phyloP scores from a whole-genome alignment of 257 asterid genomes.

The Thymus mandschuricus region DNA sequence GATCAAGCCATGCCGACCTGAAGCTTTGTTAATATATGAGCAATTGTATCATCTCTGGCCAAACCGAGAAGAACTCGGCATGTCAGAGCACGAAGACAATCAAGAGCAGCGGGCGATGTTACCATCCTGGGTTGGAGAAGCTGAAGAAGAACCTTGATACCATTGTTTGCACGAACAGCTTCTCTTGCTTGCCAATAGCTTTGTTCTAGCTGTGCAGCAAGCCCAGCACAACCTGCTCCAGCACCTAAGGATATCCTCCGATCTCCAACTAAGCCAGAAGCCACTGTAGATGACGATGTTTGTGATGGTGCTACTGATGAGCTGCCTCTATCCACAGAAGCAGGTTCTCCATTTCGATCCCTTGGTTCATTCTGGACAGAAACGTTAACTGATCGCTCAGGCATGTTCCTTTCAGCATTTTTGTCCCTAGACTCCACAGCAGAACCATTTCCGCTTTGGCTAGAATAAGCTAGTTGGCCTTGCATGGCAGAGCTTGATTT shows the following conservation, averaged over 20 bases:
- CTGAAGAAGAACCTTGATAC: constrained; percentile 96
- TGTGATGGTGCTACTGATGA: constrained; percentile 50
- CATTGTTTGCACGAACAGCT: constrained; percentile 97
- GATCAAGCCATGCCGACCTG: constrained; percentile 57
- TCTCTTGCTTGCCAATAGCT: constrained; percentile 95
- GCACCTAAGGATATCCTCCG: constrained; percentile 89
- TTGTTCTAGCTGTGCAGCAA: constrained; percentile 98
- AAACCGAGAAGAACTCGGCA: constrained; percentile 99
- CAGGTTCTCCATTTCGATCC: constrained; percentile 71
- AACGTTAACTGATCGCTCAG: constrained; percentile 51
- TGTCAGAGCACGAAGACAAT: constrained; percentile 97
- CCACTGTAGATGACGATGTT: constrained; percentile 55
- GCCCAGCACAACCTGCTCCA: constrained; percentile 97
- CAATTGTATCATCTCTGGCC: constrained; percentile 97
- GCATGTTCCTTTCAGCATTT: constrained; percentile 51
- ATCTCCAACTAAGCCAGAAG: constrained; percentile 97
- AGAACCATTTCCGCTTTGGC: constrained; percentile 60
- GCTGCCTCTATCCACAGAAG: constrained; percentile 65
- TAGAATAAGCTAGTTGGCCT: constrained; percentile 66
- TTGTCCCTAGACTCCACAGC: constrained; percentile 66
- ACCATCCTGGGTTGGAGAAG: constrained; percentile 95
- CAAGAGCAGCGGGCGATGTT: constrained; percentile 95
- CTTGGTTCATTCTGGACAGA: constrained; percentile 58
- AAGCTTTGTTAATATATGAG: constrained; percentile 95
- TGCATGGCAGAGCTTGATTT: constrained; percentile 67